Evolutionary conservation across 306 rosid genomes (phyloP).

Genomic region (Luffa aegyptiaca): DNA sequence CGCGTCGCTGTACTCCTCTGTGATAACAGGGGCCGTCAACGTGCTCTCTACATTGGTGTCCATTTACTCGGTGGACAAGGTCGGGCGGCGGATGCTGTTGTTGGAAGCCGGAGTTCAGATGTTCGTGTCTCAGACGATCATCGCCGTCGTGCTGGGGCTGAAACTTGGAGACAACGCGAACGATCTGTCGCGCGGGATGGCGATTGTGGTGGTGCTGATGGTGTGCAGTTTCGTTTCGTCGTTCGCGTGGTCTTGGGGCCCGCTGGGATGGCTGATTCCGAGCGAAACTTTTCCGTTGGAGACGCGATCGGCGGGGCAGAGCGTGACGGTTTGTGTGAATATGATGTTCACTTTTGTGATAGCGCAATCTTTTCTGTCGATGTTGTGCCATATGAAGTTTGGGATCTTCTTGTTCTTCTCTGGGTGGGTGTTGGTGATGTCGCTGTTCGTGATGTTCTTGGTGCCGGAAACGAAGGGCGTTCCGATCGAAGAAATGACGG

Average conservation of each 20-base stretch:
- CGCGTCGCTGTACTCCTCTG: slow-evolving; percentile 47
- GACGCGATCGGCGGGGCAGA: slow-evolving; percentile 53
- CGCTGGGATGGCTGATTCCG: slow-evolving; percentile 63
- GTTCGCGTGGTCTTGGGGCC: slow-evolving; percentile 78
- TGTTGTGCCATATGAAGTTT: slow-evolving; percentile 38
- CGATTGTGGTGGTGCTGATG: slow-evolving; percentile 41
- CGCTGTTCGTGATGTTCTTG: slow-evolving; percentile 19
- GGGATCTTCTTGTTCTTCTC: slow-evolving; percentile 55
- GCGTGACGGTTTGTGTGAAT: slow-evolving; percentile 42
- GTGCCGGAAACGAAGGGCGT: slow-evolving; percentile 47
- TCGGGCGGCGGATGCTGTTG: slow-evolving; percentile 35
- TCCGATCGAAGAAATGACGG: slow-evolving; percentile 52
- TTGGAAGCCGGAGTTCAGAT: slow-evolving; percentile 57
- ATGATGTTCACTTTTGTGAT: slow-evolving; percentile 56
- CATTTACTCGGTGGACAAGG: slow-evolving; percentile 33
- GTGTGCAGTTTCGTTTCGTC: slow-evolving; percentile 48
- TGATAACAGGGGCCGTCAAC: slow-evolving; percentile 55
- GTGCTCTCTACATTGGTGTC: slow-evolving; percentile 49
- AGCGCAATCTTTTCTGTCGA: slow-evolving; percentile 51
- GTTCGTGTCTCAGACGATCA: slow-evolving; percentile 43
- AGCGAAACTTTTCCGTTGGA: slow-evolving; percentile 57
- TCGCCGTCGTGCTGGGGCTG: slow-evolving; percentile 31
- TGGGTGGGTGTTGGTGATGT: slow-evolving; percentile 35
- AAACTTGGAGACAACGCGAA: slow-evolving; percentile 29
- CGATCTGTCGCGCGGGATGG: slow-evolving; percentile 20